Evolutionary conservation across 208 protist species (phyloP).

Genomic region (Crithidia sp.): DNA sequence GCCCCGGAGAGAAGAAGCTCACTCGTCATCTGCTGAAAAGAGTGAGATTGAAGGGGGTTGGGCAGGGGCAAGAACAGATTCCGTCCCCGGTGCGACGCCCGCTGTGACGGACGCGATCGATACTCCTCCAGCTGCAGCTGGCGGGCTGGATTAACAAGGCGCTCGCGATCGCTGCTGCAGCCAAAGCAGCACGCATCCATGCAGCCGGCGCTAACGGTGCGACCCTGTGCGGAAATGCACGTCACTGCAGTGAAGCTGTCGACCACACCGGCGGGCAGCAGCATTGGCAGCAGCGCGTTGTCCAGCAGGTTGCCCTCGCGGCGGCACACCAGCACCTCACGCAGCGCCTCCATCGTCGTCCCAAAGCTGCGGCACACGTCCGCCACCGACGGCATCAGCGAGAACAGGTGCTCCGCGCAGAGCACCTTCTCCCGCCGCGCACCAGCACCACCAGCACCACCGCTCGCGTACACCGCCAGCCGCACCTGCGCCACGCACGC

Average conservation of each 20-base stretch:
- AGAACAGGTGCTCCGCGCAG: slow-evolving; percentile 20
- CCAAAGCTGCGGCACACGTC: slow-evolving; percentile 15
- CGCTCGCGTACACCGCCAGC: slow-evolving; percentile 19
- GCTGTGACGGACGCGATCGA: too few species aligned
- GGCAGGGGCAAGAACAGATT: background rate
- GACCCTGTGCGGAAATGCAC: slow-evolving; percentile 7
- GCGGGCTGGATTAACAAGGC: background rate
- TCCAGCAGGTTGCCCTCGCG: slow-evolving; percentile 22
- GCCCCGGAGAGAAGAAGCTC: background rate
- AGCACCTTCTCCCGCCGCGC: slow-evolving; percentile 2
- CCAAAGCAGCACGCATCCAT: slow-evolving; percentile 21
- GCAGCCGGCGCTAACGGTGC: slow-evolving; percentile 8
- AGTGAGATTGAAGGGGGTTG: background rate
- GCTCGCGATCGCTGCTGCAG: slow-evolving; percentile 4
- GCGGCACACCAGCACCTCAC: slow-evolving; percentile 20
- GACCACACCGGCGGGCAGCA: slow-evolving; percentile 10
- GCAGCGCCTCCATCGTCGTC: slow-evolving; percentile 13
- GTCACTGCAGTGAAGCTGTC: slow-evolving; percentile 15
- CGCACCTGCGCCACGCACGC: slow-evolving; percentile 22
- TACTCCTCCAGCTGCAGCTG: too few species aligned
- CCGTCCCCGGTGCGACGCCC: background rate
- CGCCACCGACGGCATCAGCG: slow-evolving; percentile 5
- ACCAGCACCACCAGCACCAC: background rate
- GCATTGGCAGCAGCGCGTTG: slow-evolving; percentile 16
- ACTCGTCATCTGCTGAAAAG: slow-evolving; percentile 3